phyloP scores from a whole-genome alignment of 768 basidiomycete species.

The Cubamyces lactineus region DNA sequence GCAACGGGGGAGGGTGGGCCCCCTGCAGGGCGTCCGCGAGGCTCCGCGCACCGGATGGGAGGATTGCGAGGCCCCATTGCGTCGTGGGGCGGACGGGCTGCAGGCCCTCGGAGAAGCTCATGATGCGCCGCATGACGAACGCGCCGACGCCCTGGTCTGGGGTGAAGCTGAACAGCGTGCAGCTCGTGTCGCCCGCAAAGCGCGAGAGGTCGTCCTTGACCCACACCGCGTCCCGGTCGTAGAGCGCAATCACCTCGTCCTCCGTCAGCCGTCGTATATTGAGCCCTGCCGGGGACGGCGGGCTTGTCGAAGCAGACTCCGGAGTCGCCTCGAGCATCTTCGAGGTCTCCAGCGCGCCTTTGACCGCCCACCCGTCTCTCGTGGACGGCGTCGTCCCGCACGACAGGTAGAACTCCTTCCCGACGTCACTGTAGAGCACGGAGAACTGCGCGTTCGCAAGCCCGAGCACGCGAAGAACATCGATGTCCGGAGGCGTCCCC shows the following conservation, averaged over 20 bases:
- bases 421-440: constrained; percentile 57
- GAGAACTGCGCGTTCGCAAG: constrained; percentile 50
- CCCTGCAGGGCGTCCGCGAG: neutral
- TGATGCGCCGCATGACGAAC: constrained; percentile 43
- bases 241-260: constrained; percentile 40
- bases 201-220: constrained; percentile 40
- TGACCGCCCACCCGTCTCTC: constrained; percentile 49
- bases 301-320: neutral
- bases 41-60: constrained; percentile 1
- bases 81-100: constrained; percentile 18
- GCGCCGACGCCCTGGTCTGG: constrained; percentile 52
- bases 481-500: constrained; percentile 47
- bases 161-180: constrained; percentile 43
- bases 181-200: constrained; percentile 16
- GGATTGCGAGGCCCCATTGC: constrained; percentile 37
- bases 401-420: constrained; percentile 46
- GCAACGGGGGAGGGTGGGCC: neutral
- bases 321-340: constrained; percentile 39
- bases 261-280: constrained; percentile 39
- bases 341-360: constrained; percentile 41
- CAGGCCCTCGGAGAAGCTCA: constrained; percentile 28
- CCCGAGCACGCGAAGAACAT: constrained; percentile 25
- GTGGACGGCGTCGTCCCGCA: constrained; percentile 41
- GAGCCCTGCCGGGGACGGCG: neutral
- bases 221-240: constrained; percentile 43